Evolutionary conservation across 1,139 yeast species (phyloP).

Genomic region (Chernovozyma aurita): DNA sequence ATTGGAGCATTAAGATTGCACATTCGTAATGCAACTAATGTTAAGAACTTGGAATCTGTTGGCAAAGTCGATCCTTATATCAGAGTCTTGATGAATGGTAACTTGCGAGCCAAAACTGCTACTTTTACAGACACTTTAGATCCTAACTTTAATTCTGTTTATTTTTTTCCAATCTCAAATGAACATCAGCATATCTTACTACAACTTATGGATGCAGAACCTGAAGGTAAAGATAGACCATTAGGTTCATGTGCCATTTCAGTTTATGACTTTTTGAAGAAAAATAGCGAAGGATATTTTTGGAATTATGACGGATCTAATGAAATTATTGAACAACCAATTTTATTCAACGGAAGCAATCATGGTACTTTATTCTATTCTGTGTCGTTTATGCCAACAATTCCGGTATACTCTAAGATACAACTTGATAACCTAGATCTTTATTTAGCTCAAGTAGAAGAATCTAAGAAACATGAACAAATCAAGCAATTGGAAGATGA

Average conservation of each 20-base stretch:
- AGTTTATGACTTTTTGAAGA: conserved; percentile 46
- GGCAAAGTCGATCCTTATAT: conserved; percentile 76
- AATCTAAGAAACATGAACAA: conserved; percentile 32
- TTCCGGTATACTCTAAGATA: conserved; percentile 55
- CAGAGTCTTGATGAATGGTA: conserved; percentile 53
- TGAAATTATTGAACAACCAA: conserved; percentile 41
- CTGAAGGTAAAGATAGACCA: conserved; percentile 56
- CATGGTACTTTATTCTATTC: conserved; percentile 54
- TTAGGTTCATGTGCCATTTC: conserved; percentile 57
- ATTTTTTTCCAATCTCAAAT: conserved; percentile 59
- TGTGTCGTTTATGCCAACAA: conserved; percentile 58
- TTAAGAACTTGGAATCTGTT: conserved; percentile 58
- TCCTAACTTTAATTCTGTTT: conserved; percentile 57
- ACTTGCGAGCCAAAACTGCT: conserved; percentile 50
- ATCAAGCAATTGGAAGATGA: conserved; percentile 37
- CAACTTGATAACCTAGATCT: conserved; percentile 43
- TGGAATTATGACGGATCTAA: conserved; percentile 50
- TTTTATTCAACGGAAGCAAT: conserved; percentile 39
- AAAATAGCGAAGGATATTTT: conserved; percentile 40
- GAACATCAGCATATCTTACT: conserved; percentile 56
- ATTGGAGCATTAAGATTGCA: conserved; percentile 64
- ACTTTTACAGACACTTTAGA: conserved; percentile 51
- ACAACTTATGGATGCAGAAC: conserved; percentile 63
- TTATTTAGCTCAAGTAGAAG: conserved; percentile 24
- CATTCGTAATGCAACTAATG: conserved; percentile 48